These are phyloP conservation scores for Penium margaritaceum DNA, from an alignment of 139 green algal genomes.

Conservation along the genomic window DNA sequence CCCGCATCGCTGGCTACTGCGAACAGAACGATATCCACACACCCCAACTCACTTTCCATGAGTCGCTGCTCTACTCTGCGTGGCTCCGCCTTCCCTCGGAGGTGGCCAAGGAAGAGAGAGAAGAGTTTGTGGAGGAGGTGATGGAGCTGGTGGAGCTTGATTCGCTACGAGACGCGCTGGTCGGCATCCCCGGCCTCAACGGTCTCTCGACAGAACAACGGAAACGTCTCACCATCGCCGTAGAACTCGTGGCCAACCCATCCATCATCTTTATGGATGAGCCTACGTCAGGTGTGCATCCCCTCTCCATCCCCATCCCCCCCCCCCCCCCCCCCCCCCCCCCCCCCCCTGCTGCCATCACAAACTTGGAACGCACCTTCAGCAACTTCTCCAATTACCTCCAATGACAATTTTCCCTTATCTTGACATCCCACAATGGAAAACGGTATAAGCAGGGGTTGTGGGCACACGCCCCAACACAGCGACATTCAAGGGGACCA, in stretches of 20 bases:
- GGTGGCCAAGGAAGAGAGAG: conserved; percentile 22
- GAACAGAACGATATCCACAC: conserved; percentile 46
- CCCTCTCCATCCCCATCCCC: no score
- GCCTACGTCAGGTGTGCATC: no score
- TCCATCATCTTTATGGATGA: conserved; percentile 55
- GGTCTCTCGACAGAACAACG: conserved; percentile 73
- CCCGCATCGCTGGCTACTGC: conserved; percentile 55
- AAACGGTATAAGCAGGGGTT: no score
- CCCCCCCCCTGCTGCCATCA: no score
- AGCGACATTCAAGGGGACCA: no score
- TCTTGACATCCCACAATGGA: no score
- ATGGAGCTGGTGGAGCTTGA: conserved; percentile 69
- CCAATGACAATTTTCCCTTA: no score
- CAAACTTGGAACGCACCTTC: no score
- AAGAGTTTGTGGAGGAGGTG: conserved; percentile 62
- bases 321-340: no score
- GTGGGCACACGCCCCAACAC: no score
- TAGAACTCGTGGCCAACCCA: conserved; percentile 80
- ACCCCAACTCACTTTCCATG: conserved; percentile 55
- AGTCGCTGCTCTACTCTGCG: conserved; percentile 60
- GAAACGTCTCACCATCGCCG: conserved; percentile 84
- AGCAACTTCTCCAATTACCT: no score
- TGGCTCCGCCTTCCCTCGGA: conserved; percentile 54
- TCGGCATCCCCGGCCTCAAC: conserved; percentile 43
- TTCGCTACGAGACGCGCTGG: conserved; percentile 48